Evolutionary conservation across 1,284 basidiomycete genomes (phyloP).

Genomic region (Ganoderma leucocontextum): DNA sequence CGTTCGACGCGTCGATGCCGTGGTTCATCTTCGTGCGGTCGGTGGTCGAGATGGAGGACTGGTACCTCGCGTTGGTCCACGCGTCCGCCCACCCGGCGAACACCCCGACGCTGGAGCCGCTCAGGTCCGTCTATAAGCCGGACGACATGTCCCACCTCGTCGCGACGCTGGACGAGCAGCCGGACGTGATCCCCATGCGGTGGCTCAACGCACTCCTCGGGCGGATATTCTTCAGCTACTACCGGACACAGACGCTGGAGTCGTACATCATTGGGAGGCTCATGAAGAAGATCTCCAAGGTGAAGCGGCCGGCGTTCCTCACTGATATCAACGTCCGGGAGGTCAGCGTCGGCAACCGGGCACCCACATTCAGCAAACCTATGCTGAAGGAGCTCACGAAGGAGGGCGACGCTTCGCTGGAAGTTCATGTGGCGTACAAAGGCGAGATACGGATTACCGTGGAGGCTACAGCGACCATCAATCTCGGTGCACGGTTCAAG

Average conservation of each 20-base stretch:
- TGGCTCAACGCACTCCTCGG: slow-evolving; percentile 97
- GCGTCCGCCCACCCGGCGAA: slow-evolving; percentile 69
- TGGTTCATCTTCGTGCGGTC: slow-evolving; percentile 92
- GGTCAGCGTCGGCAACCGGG: slow-evolving; percentile 86
- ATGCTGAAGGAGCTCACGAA: slow-evolving; percentile 97
- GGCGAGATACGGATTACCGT: slow-evolving; percentile 92
- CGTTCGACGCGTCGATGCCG: slow-evolving; percentile 61
- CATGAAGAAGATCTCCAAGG: slow-evolving; percentile 93
- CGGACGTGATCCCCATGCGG: slow-evolving; percentile 94
- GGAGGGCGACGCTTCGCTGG: slow-evolving; percentile 91
- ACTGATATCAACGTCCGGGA: slow-evolving; percentile 88
- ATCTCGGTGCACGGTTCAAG: slow-evolving; percentile 84
- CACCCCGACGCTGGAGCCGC: slow-evolving; percentile 62
- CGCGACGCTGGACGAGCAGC: slow-evolving; percentile 86
- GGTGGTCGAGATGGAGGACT: slow-evolving; percentile 92
- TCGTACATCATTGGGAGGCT: slow-evolving; percentile 86
- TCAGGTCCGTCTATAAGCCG: slow-evolving; percentile 73
- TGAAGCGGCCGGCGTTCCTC: slow-evolving; percentile 89
- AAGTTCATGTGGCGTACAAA: slow-evolving; percentile 84
- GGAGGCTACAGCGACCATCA: slow-evolving; percentile 88
- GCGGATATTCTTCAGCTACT: slow-evolving; percentile 91
- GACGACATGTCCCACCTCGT: slow-evolving; percentile 89
- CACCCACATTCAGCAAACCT: slow-evolving; percentile 90
- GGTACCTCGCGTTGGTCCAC: slow-evolving; percentile 91
- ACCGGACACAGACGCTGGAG: slow-evolving; percentile 85